A percentile compares a stretch with the other conserved stretches of the same genome.
These are phyloP conservation scores for Exsudoporus frostii DNA, from an alignment of 768 basidiomycete genomes.

Conservation along the genomic window DNA sequence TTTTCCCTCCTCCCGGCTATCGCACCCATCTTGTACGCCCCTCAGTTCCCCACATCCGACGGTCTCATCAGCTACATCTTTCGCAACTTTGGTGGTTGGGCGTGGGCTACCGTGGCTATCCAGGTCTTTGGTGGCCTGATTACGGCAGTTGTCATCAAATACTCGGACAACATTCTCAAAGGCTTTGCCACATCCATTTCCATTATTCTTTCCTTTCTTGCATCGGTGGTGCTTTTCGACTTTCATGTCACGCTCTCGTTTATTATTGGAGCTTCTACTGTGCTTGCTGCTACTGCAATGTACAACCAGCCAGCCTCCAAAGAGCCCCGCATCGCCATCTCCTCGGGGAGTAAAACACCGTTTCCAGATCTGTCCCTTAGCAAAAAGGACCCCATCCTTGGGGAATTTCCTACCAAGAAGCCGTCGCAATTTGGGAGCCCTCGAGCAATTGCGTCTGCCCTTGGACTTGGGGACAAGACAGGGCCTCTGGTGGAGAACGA, in stretches of 20 bases:
- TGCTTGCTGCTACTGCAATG: constrained; percentile 88
- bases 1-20: constrained; percentile 91
- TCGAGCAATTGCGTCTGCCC: constrained; percentile 47
- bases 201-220: constrained; percentile 93
- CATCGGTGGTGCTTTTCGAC: constrained; percentile 87
- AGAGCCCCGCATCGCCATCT: constrained; percentile 34
- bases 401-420: constrained; percentile 50
- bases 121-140: constrained; percentile 93
- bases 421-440: constrained; percentile 50
- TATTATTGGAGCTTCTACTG: constrained; percentile 79
- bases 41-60: constrained; percentile 39
- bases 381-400: constrained; percentile 55
- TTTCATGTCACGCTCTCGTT: constrained; percentile 87
- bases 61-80: constrained; percentile 62
- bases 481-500: constrained; percentile 26
- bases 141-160: constrained; percentile 96
- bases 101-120: constrained; percentile 86
- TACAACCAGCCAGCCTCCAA: constrained; percentile 74
- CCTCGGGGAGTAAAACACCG: constrained; percentile 34
- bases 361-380: constrained; percentile 45
- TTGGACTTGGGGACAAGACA: constrained; percentile 38
- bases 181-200: constrained; percentile 96
- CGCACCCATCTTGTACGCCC: constrained; percentile 67
- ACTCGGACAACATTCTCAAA: constrained; percentile 92
- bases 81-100: constrained; percentile 89